Percentiles rank a stretch among this genome's conserved stretches.
Conservation (phyloP, 129 eudicot species). For the Scalesia atractyloides region DNA sequence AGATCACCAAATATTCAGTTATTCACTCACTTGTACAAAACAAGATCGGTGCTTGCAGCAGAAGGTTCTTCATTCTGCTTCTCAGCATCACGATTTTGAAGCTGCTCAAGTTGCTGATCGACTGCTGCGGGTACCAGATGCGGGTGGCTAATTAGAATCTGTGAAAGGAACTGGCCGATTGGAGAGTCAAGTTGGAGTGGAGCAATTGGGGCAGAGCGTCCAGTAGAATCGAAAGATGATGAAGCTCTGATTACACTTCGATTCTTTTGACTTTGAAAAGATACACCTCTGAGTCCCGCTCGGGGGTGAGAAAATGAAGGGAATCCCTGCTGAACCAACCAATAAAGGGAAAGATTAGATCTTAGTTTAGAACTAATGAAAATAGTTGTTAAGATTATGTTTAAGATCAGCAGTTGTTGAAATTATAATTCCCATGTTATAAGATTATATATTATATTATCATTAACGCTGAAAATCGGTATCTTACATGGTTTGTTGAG, state of each 20-base stretch:
- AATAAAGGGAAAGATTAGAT: slow-evolving; percentile 8
- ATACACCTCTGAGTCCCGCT: slow-evolving; percentile 37
- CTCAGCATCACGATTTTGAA: slow-evolving; percentile 79
- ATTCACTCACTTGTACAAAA: slow-evolving; percentile 73
- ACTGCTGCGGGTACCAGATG: slow-evolving; percentile 96
- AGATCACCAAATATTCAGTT: slow-evolving; percentile 22
- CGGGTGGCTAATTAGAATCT: slow-evolving; percentile 84
- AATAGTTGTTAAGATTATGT: not conserved
- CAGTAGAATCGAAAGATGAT: slow-evolving; percentile 56
- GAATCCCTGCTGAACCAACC: slow-evolving; percentile 40
- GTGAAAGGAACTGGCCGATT: slow-evolving; percentile 80
- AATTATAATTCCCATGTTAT: not conserved
- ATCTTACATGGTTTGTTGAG: not conserved
- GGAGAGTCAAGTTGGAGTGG: slow-evolving; percentile 97
- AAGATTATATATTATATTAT: not conserved
- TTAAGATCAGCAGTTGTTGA: not conserved
- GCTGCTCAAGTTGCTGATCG: slow-evolving; percentile 96
- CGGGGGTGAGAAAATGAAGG: slow-evolving; percentile 37
- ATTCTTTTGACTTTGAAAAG: slow-evolving; percentile 43
- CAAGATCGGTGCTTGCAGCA: slow-evolving; percentile 69
- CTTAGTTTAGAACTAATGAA: not conserved
- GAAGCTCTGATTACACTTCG: slow-evolving; percentile 59
- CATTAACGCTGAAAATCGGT: not conserved
- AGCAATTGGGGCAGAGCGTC: slow-evolving; percentile 64
- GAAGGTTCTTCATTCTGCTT: slow-evolving; percentile 74